Percentiles rank a stretch among this genome's conserved stretches.
Evolutionary conservation across 306 rosid species (phyloP).

Genomic region (Prunus padus): DNA sequence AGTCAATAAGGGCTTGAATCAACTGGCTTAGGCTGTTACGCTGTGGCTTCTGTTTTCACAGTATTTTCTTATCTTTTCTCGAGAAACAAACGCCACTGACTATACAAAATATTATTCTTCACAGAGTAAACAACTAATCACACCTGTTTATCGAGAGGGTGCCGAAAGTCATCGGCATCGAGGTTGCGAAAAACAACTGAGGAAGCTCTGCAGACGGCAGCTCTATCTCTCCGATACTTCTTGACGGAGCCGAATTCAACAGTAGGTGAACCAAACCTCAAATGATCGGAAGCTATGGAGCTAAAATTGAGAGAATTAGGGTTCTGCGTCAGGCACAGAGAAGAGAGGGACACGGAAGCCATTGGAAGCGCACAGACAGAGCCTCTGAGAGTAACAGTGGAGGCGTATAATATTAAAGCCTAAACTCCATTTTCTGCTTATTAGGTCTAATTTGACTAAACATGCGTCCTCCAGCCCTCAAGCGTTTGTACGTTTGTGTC

Average conservation of each 20-base stretch:
- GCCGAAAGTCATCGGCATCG: slow-evolving; percentile 95
- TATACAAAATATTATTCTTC: background rate
- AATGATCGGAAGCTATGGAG: slow-evolving; percentile 30
- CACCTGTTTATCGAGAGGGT: slow-evolving; percentile 91
- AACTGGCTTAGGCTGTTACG: background rate
- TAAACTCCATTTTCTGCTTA: background rate
- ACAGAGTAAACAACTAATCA: background rate
- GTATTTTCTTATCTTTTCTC: background rate
- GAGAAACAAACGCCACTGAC: background rate
- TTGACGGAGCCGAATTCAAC: slow-evolving; percentile 24
- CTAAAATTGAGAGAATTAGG: slow-evolving; percentile 28
- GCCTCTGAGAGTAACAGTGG: background rate
- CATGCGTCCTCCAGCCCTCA: background rate
- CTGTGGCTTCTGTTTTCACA: background rate
- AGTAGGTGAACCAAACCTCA: slow-evolving; percentile 23
- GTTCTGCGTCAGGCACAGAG: slow-evolving; percentile 43
- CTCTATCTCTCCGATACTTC: slow-evolving; percentile 24
- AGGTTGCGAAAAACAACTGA: slow-evolving; percentile 66
- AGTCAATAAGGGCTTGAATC: no score
- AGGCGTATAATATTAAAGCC: background rate
- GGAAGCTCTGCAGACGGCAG: slow-evolving; percentile 52
- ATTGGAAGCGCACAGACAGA: slow-evolving; percentile 38
- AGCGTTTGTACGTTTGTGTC: slow-evolving; percentile 29
- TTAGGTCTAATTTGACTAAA: background rate
- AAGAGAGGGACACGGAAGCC: slow-evolving; percentile 62